Base-by-base conservation (phyloP, 2,329 filamentous ascomycete genomes). In the Niveomyces coronatus region DNA sequence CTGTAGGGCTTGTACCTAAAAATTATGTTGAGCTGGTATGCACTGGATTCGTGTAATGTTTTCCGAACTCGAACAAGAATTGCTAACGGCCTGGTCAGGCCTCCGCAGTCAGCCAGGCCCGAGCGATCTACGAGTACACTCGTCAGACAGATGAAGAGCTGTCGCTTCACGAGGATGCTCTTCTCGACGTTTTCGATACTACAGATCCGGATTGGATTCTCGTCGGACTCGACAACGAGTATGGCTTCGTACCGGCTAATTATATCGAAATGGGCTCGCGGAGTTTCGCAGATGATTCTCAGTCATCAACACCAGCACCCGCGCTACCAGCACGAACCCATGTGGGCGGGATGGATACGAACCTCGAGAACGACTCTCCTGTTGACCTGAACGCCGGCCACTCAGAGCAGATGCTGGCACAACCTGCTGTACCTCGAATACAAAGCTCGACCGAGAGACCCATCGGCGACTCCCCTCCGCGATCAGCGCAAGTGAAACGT, bases 141-240 rank as follows among this genome's bases (percentile, higher is more conserved):
- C 78, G 89, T 51, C 91, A 98, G 64, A 98, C 91, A 17, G 91
- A 98, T 55, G 91, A 98, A 62, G 91, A 98, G 62, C 70, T 98
- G 9, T 96, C 89, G 17, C 96, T 98, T 56, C 75, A 85, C 34
- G 91, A 98, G 65, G 88, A 94, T 55, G 79, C 82, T 28, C 63
- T 76, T 31, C 71, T 98, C 34, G 69, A 83, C 44, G 84, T 98
- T 33, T 96, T 85, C 62, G 91, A 98, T 60, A 80, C 73, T 9
- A 82, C 86, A 5, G 91, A 98, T 58, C 85, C 86, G 11, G 91
- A 98, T 62, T 98, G 91, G 91, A 94, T 91, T 45, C 67, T 98
- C 35, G 89, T 94, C 20, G 88, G 89, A 14, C 67, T 81, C 31
- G 79, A 87, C 48, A 76, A 76, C 37, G 86, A 95, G 47, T 98